A percentile compares a stretch with the other conserved stretches of the same genome.
These are phyloP conservation scores for Athelia sp. DNA, from an alignment of 1,284 basidiomycete genomes.

Conservation along the genomic window DNA sequence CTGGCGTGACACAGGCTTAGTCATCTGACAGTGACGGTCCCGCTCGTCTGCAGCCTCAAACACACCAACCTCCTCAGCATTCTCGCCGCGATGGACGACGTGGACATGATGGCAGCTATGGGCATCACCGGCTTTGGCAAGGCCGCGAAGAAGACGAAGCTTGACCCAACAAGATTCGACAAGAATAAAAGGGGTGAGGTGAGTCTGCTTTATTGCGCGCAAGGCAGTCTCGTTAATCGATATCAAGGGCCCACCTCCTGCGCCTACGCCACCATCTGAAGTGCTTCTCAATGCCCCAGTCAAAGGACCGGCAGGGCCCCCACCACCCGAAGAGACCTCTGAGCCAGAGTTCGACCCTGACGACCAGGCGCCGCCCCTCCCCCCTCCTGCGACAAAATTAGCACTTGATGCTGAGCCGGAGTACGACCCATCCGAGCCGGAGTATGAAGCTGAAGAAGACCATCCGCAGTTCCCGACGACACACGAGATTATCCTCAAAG, in stretches of 20 bases:
- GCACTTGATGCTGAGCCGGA: slow-evolving; percentile 53
- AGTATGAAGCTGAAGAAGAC: slow-evolving; percentile 39
- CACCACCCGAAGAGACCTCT: slow-evolving; percentile 3
- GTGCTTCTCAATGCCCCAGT: slow-evolving; percentile 1
- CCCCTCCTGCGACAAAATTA: slow-evolving; percentile 20
- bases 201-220: slow-evolving; percentile 8
- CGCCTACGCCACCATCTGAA: neutral
- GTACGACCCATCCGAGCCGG: slow-evolving; percentile 53
- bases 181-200: slow-evolving; percentile 62
- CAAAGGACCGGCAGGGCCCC: slow-evolving; percentile 12
- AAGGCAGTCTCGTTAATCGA: neutral
- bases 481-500: slow-evolving; percentile 87
- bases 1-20: too few species aligned
- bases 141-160: slow-evolving; percentile 52
- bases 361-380: slow-evolving; percentile 20
- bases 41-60: too few species aligned
- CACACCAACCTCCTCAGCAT: too few species aligned
- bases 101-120: slow-evolving; percentile 73
- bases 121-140: slow-evolving; percentile 79
- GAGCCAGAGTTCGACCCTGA: slow-evolving; percentile 10
- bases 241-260: neutral
- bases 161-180: slow-evolving; percentile 71
- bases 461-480: slow-evolving; percentile 70
- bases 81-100: slow-evolving; percentile 42
- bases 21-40: too few species aligned